These are phyloP conservation scores for Geotrichum histeridarum DNA, from an alignment of 1,139 yeast species.

Conservation along the genomic window DNA sequence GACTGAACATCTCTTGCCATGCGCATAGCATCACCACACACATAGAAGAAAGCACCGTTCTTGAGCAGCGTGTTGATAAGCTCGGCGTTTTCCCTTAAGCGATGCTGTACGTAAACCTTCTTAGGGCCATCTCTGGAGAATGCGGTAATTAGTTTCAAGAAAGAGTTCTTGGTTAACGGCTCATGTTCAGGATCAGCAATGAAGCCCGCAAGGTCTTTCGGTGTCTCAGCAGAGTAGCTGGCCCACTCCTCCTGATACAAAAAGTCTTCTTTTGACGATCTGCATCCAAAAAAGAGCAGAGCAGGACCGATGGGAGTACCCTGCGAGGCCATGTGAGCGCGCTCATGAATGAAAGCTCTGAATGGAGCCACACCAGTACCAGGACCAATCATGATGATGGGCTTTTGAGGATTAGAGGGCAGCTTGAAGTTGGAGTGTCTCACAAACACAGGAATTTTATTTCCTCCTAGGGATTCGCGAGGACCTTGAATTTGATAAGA, in stretches of 20 bases:
- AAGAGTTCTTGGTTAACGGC: constrained; percentile 23
- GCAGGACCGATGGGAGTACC: constrained; percentile 65
- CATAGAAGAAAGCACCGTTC: constrained; percentile 82
- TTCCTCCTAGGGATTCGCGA: constrained; percentile 41
- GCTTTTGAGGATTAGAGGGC: constrained; percentile 80
- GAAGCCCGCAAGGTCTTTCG: constrained; percentile 46
- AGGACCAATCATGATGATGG: constrained; percentile 91
- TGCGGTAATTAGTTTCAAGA: constrained; percentile 61
- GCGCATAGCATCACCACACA: constrained; percentile 93
- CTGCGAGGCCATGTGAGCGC: constrained; percentile 52
- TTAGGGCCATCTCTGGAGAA: constrained; percentile 67
- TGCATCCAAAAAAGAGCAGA: constrained; percentile 79
- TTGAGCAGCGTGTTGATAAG: constrained; percentile 56
- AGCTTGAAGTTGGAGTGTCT: constrained; percentile 93
- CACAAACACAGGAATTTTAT: constrained; percentile 80
- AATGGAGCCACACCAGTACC: constrained; percentile 99
- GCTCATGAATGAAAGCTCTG: constrained; percentile 87
- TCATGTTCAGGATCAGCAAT: constrained; percentile 45
- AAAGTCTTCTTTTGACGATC: constrained; percentile 69
- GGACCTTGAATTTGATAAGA: constrained; percentile 79
- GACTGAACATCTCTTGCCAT: constrained; percentile 97
- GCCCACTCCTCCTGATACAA: constrained; percentile 82
- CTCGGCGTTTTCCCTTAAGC: constrained; percentile 52
- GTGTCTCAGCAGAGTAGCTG: constrained; percentile 36
- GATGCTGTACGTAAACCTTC: constrained; percentile 87